Evolutionary conservation across 805 yeast genomes (phyloP).

Genomic region (Millerago galiae): DNA sequence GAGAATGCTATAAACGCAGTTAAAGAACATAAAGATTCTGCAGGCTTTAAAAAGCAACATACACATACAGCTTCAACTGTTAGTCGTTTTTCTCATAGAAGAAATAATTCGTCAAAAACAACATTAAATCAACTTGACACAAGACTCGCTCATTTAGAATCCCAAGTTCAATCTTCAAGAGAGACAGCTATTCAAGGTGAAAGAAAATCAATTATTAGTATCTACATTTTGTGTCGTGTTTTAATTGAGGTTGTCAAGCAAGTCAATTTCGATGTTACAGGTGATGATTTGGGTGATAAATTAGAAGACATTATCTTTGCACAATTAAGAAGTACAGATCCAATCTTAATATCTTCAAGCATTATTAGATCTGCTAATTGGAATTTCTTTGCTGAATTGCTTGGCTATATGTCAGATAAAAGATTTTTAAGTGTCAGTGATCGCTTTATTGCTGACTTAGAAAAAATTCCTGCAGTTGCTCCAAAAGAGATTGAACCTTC

Average conservation of each 20-base stretch:
- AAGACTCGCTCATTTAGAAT: conserved; percentile 43
- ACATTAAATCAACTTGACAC: conserved; percentile 41
- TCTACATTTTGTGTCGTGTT: conserved; percentile 85
- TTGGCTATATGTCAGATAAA: conserved; percentile 86
- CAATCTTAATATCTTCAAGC: conserved; percentile 56
- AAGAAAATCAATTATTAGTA: conserved; percentile 77
- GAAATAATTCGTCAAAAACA: conserved; percentile 45
- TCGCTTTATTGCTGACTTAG: conserved; percentile 86
- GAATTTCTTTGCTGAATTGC: conserved; percentile 81
- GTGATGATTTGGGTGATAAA: conserved; percentile 73
- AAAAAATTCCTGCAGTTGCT: conserved; percentile 58
- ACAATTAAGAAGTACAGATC: conserved; percentile 84
- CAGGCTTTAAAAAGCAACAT: conserved; percentile 22
- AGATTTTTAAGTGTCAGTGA: conserved; percentile 87
- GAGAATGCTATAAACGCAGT: conserved; percentile 31
- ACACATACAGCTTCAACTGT: conserved; percentile 26
- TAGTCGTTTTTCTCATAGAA: conserved; percentile 35
- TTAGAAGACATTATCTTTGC: conserved; percentile 91
- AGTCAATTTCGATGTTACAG: conserved; percentile 65
- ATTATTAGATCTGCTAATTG: conserved; percentile 85
- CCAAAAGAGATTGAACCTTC: conserved; percentile 51
- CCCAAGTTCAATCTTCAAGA: conserved; percentile 38
- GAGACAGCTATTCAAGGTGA: conserved; percentile 79
- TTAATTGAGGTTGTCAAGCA: conserved; percentile 89
- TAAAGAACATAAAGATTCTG: conserved; percentile 27